Percentiles rank a stretch among this genome's conserved stretches.
These are phyloP conservation scores for Pugionium dolabratum DNA, from an alignment of 345 rosid species.

Conservation along the genomic window DNA sequence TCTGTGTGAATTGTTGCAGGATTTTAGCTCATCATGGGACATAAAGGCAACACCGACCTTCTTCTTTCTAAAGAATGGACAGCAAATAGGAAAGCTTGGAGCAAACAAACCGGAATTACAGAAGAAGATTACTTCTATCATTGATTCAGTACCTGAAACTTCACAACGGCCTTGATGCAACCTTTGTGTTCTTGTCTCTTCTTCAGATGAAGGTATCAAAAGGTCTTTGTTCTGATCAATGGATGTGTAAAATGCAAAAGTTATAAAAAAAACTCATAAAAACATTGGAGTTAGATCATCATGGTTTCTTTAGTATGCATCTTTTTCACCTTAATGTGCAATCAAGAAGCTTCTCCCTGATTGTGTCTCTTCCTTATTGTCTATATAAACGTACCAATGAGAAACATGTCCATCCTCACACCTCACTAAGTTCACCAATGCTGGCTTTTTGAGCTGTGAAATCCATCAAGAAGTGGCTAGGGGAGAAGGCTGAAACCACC, in stretches of 20 bases:
- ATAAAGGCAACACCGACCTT: conserved; percentile 89
- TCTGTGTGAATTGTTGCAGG: conserved; percentile 46
- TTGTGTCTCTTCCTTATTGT: neutral
- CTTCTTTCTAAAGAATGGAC: conserved; percentile 83
- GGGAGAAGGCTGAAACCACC: neutral
- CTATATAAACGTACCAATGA: neutral
- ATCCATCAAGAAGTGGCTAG: neutral
- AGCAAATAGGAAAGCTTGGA: conserved; percentile 77
- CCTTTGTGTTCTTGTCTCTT: conserved; percentile 3
- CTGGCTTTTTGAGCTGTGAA: neutral
- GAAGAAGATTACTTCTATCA: conserved; percentile 58
- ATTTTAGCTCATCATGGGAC: conserved; percentile 82
- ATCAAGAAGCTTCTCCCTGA: neutral
- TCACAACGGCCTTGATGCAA: conserved; percentile 26
- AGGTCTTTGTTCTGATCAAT: conserved; percentile 15
- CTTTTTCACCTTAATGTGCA: neutral
- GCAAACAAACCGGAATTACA: conserved; percentile 83
- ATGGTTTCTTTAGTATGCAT: conserved; percentile 8
- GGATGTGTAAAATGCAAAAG: neutral
- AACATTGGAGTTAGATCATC: conserved; percentile 27
- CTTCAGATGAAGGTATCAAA: neutral
- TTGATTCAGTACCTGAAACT: conserved; percentile 44
- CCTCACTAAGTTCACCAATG: neutral
- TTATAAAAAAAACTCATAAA: neutral
- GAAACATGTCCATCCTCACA: neutral